phyloP scores from a whole-genome alignment of 2,329 filamentous ascomycete genomes.

The Apiospora marii region DNA sequence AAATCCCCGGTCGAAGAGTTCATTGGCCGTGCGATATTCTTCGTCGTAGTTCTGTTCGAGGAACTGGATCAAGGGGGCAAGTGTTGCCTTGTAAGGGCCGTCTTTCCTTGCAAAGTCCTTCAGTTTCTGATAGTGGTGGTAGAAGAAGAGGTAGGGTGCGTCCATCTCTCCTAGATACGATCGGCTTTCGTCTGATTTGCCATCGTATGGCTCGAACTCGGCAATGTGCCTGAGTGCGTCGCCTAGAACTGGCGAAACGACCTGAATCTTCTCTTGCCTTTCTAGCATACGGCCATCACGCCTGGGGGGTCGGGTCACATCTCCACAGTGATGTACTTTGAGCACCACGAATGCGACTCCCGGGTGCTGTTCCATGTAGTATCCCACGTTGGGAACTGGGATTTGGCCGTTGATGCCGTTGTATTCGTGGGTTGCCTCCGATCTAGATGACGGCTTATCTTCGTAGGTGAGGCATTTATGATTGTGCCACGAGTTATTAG shows the following conservation, averaged over 20 bases:
- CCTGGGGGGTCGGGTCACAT: no score
- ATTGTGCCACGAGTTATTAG: background rate
- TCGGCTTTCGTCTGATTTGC: fast-evolving
- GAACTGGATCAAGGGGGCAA: background rate
- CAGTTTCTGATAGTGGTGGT: constrained; percentile 7
- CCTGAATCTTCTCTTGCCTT: background rate
- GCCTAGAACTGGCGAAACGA: background rate
- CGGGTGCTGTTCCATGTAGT: background rate
- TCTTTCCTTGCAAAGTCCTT: background rate
- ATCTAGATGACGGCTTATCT: background rate
- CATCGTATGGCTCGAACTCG: background rate
- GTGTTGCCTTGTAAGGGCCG: background rate
- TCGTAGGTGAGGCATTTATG: background rate
- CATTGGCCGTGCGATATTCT: background rate
- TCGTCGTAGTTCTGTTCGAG: background rate
- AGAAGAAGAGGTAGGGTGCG: background rate
- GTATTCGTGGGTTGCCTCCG: background rate
- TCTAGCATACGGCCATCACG: no score
- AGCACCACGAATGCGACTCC: no score
- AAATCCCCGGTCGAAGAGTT: background rate
- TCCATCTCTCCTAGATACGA: background rate
- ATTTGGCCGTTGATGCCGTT: no score
- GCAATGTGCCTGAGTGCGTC: background rate
- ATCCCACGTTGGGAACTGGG: no score
- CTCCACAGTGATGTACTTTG: no score